phyloP scores from a whole-genome alignment of 257 asterid species.

The Petunia secreta region DNA sequence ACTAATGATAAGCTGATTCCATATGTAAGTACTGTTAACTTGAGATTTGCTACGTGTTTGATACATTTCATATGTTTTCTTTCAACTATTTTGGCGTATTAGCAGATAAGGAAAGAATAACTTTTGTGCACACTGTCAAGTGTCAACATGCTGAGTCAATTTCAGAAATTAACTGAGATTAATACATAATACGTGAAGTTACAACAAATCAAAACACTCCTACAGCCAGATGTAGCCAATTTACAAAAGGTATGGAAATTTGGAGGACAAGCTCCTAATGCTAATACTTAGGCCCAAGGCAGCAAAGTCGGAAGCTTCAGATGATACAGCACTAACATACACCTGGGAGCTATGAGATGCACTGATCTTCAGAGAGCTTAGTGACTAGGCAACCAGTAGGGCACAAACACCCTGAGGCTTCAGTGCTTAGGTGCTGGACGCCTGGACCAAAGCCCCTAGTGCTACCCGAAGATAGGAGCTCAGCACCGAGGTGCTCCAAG shows the following conservation, averaged over 20 bases:
- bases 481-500: not conserved
- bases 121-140: not conserved
- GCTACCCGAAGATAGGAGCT: conserved; percentile 2
- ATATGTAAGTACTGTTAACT: not conserved
- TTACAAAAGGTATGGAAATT: not conserved
- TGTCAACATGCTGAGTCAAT: not conserved
- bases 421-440: not conserved
- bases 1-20: not conserved
- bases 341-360: not conserved
- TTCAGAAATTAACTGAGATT: conserved; percentile 5
- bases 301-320: conserved; percentile 19
- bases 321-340: not conserved
- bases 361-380: not conserved
- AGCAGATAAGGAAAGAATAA: conserved; percentile 1
- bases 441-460: not conserved
- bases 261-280: conserved; percentile 16
- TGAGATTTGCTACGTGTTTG: not conserved
- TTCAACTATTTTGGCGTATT: not conserved
- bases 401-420: not conserved
- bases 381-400: not conserved
- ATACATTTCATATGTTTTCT: not conserved
- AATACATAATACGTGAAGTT: not conserved
- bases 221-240: not conserved
- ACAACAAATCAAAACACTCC: not conserved
- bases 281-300: not conserved